Evolutionary conservation across 129 eudicot species (phyloP), one percentile per base, ranked within the genome.

Genomic region (Scalesia atractyloides): DNA sequence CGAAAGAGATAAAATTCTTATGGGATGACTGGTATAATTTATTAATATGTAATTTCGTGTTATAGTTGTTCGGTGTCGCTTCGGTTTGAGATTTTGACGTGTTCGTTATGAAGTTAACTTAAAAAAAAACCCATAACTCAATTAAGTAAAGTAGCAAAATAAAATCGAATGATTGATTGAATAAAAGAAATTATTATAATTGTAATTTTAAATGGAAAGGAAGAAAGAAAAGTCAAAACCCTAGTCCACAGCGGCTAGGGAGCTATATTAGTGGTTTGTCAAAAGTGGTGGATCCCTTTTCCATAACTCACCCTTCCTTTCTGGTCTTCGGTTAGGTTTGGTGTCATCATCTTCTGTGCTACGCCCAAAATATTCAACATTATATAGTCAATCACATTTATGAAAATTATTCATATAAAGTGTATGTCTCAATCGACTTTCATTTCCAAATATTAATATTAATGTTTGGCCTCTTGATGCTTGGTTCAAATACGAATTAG

Each of bases 291-390:
- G 81, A 76, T 43, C 81, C 81, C 69, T 14, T 69, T 49, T 6
- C 62, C 62, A 33, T 68, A 76, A 46, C 60, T 46, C 74, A 76
- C 60, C 69, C 39, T 68, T 68, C 75, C 75, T 69, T 76, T 47
- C 54, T 47, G 63, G 70, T 76, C 81, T 68, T 76, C 10, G 81
- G 81, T 76, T 76, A 76, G 75, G 81, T 76, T 68, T 76, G 53
- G 70, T 68, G 75, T 76, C 81, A 76, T 76, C 74, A 59, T 69
- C 75, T 58, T 68, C 63, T 34, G 37, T 22, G 61, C 58, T 61
- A 44, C 48, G 3, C 52, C 52, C 64, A 44, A 68, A 11, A 33
- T 76, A 68, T 68, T 57, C 62, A 48, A 20, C 36, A 14, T 10
- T 43, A 41, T 24, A 58, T 44, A 14, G 3, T 43, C 15, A 41